Evolutionary conservation across 176 grass and related monocot species (phyloP).

Genomic region (Calamus simplicifolius): DNA sequence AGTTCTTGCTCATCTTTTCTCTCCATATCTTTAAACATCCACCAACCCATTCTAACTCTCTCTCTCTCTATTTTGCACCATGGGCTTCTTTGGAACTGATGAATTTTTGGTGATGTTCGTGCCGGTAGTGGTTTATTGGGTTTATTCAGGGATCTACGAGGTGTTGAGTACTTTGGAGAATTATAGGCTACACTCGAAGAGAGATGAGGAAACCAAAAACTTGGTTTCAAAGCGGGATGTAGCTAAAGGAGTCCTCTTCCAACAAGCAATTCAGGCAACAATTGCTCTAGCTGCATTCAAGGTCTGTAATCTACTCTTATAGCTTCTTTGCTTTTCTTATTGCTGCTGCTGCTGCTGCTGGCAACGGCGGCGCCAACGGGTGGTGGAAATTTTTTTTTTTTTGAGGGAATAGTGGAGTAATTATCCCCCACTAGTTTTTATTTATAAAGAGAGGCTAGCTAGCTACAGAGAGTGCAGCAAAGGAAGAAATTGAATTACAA

Average conservation of each 20-base stretch:
- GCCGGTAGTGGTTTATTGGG: constrained; percentile 62
- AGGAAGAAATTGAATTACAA: too few species aligned
- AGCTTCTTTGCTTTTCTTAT: background rate
- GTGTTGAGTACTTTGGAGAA: constrained; percentile 24
- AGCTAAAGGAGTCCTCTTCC: constrained; percentile 55
- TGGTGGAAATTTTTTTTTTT: too few species aligned
- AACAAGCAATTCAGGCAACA: constrained; percentile 60
- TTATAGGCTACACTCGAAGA: constrained; percentile 69
- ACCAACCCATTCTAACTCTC: too few species aligned
- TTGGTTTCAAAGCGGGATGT: constrained; percentile 57
- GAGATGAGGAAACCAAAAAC: constrained; percentile 63
- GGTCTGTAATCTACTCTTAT: constrained; percentile 3
- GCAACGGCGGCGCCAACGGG: too few species aligned
- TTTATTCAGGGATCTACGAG: constrained; percentile 65
- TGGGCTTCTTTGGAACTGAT: constrained; percentile 23
- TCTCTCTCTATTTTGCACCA: constrained; percentile 20
- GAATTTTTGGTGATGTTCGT: constrained; percentile 32
- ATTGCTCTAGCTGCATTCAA: constrained; percentile 37
- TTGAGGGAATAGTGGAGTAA: too few species aligned
- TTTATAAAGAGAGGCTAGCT: too few species aligned
- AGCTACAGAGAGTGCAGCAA: too few species aligned
- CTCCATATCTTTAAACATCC: too few species aligned
- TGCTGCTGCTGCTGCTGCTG: too few species aligned
- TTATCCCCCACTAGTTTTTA: too few species aligned
- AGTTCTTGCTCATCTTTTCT: too few species aligned